Evolutionary conservation across 2,329 filamentous ascomycete genomes (phyloP).

Genomic region (Eutypa lata): DNA sequence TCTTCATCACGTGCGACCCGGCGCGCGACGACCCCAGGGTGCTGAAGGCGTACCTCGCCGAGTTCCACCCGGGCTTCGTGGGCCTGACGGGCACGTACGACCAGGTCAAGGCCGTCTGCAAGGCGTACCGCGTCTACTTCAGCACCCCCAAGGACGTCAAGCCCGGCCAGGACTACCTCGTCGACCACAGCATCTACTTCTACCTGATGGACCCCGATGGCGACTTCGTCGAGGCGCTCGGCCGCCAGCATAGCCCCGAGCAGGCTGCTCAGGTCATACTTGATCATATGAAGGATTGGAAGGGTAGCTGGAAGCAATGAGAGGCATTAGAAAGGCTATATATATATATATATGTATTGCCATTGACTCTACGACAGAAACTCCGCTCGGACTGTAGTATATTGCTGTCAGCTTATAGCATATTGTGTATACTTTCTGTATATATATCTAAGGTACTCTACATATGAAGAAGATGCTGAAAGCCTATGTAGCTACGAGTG

Average conservation of each 20-base stretch:
- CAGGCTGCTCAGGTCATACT: constrained; percentile 80
- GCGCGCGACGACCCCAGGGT: constrained; percentile 84
- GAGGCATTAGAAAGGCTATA: background rate
- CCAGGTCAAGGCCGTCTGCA: constrained; percentile 90
- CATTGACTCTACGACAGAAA: background rate
- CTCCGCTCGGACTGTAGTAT: constrained; percentile 1
- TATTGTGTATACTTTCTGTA: background rate
- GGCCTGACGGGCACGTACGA: constrained; percentile 93
- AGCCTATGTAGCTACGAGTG: too few relatives aligned
- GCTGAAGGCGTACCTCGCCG: constrained; percentile 78
- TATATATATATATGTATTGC: background rate
- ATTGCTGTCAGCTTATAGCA: background rate
- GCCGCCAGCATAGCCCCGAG: constrained; percentile 88
- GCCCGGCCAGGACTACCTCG: constrained; percentile 92
- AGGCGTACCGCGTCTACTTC: constrained; percentile 95
- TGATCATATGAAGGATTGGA: constrained; percentile 73
- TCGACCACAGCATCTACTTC: constrained; percentile 99
- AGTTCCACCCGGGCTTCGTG: constrained; percentile 85
- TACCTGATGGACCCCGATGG: constrained; percentile 99
- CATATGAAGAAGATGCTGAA: too few relatives aligned
- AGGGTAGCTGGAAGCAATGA: constrained; percentile 12
- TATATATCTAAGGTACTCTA: background rate
- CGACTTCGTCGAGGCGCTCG: constrained; percentile 96
- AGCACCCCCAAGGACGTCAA: constrained; percentile 85
- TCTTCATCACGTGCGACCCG: constrained; percentile 96